phyloP scores from a whole-genome alignment of 169 alveolate genomes.

The Plasmodium reichenowi region DNA sequence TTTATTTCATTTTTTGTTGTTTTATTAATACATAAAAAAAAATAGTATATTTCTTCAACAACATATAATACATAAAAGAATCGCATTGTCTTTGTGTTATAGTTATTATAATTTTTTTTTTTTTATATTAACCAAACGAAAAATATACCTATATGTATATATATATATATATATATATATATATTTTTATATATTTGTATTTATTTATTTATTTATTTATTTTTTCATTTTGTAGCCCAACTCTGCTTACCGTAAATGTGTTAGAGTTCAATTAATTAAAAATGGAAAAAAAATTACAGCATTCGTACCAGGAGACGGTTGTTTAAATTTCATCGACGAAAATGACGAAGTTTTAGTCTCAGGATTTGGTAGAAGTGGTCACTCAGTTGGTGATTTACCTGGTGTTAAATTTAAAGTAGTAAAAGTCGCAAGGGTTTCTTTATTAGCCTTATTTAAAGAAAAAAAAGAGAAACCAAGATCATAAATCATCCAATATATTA shows the following conservation, averaged over 20 bases:
- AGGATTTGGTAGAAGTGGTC: conserved; percentile 99
- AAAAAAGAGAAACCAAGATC: conserved; percentile 98
- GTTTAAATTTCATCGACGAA: conserved; percentile 99
- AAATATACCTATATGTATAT: neutral
- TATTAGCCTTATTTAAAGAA: conserved; percentile 96
- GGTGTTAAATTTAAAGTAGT: conserved; percentile 99
- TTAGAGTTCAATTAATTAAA: conserved; percentile 98
- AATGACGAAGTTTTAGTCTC: conserved; percentile 99
- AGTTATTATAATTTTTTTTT: neutral
- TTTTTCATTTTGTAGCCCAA: conserved; percentile 93
- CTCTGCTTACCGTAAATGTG: conserved; percentile 99
- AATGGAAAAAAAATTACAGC: conserved; percentile 99
- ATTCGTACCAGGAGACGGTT: conserved; percentile 99
- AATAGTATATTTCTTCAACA: conserved; percentile 34
- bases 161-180: neutral
- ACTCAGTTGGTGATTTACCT: conserved; percentile 99
- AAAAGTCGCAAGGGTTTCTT: conserved; percentile 97
- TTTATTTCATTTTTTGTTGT: conserved; percentile 15
- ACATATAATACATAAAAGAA: neutral
- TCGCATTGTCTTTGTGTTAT: neutral
- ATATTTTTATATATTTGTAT: neutral
- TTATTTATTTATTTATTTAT: neutral
- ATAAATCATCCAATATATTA: conserved; percentile 63
- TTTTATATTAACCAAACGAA: neutral
- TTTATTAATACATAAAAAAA: conserved; percentile 24